A percentile compares a stretch with the other conserved stretches of the same genome.
These are phyloP conservation scores for Trypanosoma cruzi DNA, from an alignment of 208 protist genomes.

Conservation along the genomic window DNA sequence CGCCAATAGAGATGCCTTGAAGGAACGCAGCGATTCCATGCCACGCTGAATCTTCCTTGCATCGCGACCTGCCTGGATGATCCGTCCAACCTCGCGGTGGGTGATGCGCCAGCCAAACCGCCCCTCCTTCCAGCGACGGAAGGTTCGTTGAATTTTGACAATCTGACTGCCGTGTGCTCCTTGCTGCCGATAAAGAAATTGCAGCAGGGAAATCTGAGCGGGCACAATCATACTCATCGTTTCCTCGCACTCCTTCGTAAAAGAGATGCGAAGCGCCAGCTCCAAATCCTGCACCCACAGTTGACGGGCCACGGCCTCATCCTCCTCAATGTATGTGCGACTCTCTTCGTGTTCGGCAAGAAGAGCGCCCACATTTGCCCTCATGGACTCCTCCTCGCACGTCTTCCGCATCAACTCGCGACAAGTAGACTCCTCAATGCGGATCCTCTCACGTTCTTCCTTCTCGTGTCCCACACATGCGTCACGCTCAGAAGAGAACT, in stretches of 20 bases:
- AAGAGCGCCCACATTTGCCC: neutral
- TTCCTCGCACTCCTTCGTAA: conserved; percentile 27
- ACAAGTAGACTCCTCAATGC: conserved; percentile 4
- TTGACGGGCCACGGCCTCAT: conserved; percentile 28
- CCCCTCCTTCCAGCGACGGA: conserved; percentile 39
- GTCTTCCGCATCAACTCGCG: conserved; percentile 6
- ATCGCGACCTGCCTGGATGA: conserved; percentile 48
- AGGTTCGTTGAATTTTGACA: conserved; percentile 47
- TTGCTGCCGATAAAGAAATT: conserved; percentile 5
- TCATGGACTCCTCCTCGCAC: neutral
- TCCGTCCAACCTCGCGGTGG: conserved; percentile 50
- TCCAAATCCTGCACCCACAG: conserved; percentile 32
- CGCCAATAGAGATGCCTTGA: conserved; percentile 33
- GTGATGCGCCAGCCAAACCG: conserved; percentile 59
- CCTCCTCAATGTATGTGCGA: conserved; percentile 28
- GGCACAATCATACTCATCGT: conserved; percentile 8
- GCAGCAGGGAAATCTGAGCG: conserved; percentile 15
- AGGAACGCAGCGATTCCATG: conserved; percentile 28
- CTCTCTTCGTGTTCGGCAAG: conserved; percentile 17
- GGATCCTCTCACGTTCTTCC: conserved; percentile 5
- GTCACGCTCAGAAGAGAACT: neutral
- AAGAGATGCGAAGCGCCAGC: conserved; percentile 20
- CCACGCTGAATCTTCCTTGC: conserved; percentile 40
- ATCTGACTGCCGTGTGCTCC: conserved; percentile 24
- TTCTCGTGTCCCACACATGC: conserved; percentile 10